phyloP scores from a whole-genome alignment of 192 early-diverging fungal genomes.

The Backusella westeae region DNA sequence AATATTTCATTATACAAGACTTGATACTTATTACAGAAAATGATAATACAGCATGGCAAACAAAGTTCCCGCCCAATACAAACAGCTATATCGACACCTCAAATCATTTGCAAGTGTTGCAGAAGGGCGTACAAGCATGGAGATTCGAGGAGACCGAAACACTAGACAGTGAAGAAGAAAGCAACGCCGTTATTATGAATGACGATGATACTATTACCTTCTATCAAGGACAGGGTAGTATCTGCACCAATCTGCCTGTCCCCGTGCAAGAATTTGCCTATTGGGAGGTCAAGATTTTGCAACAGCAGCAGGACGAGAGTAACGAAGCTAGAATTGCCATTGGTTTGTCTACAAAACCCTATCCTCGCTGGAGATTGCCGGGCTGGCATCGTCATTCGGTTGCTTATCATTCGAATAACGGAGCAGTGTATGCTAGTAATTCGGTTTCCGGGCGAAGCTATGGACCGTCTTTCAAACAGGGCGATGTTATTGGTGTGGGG shows the following conservation, averaged over 20 bases:
- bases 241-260: slow-evolving; percentile 69
- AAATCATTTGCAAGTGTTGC: slow-evolving; percentile 16
- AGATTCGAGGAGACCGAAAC: slow-evolving; percentile 47
- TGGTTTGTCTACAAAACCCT: slow-evolving; percentile 69
- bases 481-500: slow-evolving; percentile 72
- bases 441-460: slow-evolving; percentile 56
- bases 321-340: slow-evolving; percentile 55
- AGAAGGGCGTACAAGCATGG: slow-evolving; percentile 74
- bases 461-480: slow-evolving; percentile 65
- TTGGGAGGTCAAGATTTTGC: slow-evolving; percentile 75
- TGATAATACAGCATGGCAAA: slow-evolving; percentile 7
- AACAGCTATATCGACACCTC: neutral
- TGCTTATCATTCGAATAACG: slow-evolving; percentile 63
- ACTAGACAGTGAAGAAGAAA: slow-evolving; percentile 42
- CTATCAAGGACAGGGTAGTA: slow-evolving; percentile 62
- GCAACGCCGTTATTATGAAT: slow-evolving; percentile 60
- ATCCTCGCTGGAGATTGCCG: slow-evolving; percentile 65
- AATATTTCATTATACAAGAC: neutral
- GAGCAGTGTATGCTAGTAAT: slow-evolving; percentile 64
- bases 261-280: slow-evolving; percentile 69
- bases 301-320: slow-evolving; percentile 39
- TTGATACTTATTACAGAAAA: neutral
- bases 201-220: slow-evolving; percentile 64
- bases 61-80: slow-evolving; percentile 15
- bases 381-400: slow-evolving; percentile 74